Base-by-base conservation (phyloP, 2,329 filamentous ascomycete species). In the Fusarium bulbicola region DNA sequence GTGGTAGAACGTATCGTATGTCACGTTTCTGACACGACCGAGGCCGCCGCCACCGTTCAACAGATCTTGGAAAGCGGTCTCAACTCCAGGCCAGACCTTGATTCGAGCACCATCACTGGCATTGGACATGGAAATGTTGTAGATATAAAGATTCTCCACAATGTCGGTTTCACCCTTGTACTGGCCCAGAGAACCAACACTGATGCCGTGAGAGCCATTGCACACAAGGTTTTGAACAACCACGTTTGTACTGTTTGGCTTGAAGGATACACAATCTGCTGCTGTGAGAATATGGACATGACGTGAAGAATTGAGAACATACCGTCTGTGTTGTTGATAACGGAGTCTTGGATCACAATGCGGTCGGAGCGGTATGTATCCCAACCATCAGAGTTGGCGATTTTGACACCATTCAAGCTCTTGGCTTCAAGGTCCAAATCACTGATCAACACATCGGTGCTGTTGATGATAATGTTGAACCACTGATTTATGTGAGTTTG, bases 171-270 rank as follows among this genome's bases (percentile, higher is more conserved):
- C 86, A 28, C 85, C 86, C 21, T 82, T 74, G 77, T 93, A 93
- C 80, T 93, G 91, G 28, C 92, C 92, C 0, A 93, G 83, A 1
- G 90, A 92, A 13, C 92, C 92, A n/a, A 93, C 90, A 15, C 88
- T 91, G 73, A 93, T 93, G 43, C 92, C 92, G 76, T 93, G 92
- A 7, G 90, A 92, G 39, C 91, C 91, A 75, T 91, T 91, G 81
- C 92, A 93, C 66, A 84, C 82, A 8, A 93, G 82, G 69, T 91
- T 90, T 78, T 93, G 91, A 10, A 93, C 87, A 8, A 93, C 80
- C 13, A 93, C 88, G 71, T 92, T 87, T 47, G 90, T 93, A 74
- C 87, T 90, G 79, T 93, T 93, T 24, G 91, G 91, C 81, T 93
- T 93, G 86, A 93, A 93, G 1, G 90, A 91, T 18, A 93, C 90